These are phyloP conservation scores for Neofusicoccum umdonicola DNA, from an alignment of 2,329 filamentous ascomycete genomes.

Conservation along the genomic window DNA sequence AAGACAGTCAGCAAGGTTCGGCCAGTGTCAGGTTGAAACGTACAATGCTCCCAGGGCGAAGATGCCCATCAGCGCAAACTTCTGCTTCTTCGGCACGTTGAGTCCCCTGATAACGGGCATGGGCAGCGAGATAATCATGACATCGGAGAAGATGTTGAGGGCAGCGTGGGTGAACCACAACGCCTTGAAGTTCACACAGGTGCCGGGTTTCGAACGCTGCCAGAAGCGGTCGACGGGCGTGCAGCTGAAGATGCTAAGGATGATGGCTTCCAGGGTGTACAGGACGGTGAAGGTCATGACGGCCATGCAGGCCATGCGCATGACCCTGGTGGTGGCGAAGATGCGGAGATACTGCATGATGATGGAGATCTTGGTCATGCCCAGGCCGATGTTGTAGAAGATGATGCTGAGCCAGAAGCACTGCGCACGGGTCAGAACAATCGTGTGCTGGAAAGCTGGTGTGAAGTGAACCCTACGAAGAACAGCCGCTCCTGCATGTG, in stretches of 20 bases:
- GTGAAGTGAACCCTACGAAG: background rate
- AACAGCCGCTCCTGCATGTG: background rate
- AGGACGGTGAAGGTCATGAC: constrained; percentile 27
- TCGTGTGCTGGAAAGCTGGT: background rate
- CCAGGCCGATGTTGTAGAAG: constrained; percentile 32
- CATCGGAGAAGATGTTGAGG: constrained; percentile 34
- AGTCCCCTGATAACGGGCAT: constrained; percentile 31
- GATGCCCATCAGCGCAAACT: constrained; percentile 30
- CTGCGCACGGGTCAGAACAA: background rate
- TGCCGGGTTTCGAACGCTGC: constrained; percentile 9
- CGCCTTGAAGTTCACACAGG: constrained; percentile 26
- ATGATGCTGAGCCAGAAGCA: constrained; percentile 32
- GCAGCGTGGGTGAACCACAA: constrained; percentile 32
- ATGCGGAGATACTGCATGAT: constrained; percentile 35
- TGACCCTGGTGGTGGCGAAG: constrained; percentile 27
- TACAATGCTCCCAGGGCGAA: constrained; percentile 33
- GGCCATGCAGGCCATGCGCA: constrained; percentile 24
- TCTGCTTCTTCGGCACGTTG: constrained; percentile 29
- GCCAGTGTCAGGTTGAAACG: background rate
- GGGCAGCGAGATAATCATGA: constrained; percentile 32
- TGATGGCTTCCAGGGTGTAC: constrained; percentile 29
- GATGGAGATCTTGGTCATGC: constrained; percentile 33
- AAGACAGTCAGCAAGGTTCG: background rate
- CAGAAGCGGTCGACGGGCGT: constrained; percentile 30
- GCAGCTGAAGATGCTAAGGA: constrained; percentile 28